phyloP scores from a whole-genome alignment of 1,284 basidiomycete species.

The Lignosus rhinocerotis region DNA sequence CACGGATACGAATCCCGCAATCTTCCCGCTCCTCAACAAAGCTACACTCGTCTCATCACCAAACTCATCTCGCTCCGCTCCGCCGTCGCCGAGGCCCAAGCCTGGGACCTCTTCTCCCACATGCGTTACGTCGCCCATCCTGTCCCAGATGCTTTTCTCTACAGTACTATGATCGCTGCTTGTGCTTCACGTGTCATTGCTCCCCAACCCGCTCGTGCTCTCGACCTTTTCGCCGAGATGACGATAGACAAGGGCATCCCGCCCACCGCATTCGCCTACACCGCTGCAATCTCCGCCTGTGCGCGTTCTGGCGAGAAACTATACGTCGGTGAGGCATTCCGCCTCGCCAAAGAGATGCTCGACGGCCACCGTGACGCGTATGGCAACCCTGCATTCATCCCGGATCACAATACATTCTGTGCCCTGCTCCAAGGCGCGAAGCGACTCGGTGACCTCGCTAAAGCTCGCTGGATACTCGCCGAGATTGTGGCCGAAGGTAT shows the following conservation, averaged over 20 bases:
- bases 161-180: constrained; percentile 86
- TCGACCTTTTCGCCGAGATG: constrained; percentile 96
- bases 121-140: constrained; percentile 96
- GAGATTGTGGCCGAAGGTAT: constrained; percentile 66
- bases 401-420: constrained; percentile 73
- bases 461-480: constrained; percentile 89
- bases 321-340: constrained; percentile 77
- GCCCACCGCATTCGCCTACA: constrained; percentile 76
- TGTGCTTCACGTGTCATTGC: constrained; percentile 53
- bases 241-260: constrained; percentile 60
- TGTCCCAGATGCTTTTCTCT: constrained; percentile 72
- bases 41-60: constrained; percentile 65
- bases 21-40: constrained; percentile 59
- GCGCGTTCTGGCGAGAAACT: constrained; percentile 59
- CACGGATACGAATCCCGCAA: constrained; percentile 65
- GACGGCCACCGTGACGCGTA: constrained; percentile 67
- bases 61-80: constrained; percentile 54
- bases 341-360: constrained; percentile 81
- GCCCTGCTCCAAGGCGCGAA: constrained; percentile 91
- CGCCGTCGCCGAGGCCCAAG: constrained; percentile 63
- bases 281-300: constrained; percentile 81
- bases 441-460: constrained; percentile 77
- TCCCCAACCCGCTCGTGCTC: constrained; percentile 82
- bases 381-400: constrained; percentile 57
- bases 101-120: constrained; percentile 93